These are phyloP conservation scores for Colletotrichum karsti DNA, from an alignment of 2,329 filamentous ascomycete species.

Conservation along the genomic window DNA sequence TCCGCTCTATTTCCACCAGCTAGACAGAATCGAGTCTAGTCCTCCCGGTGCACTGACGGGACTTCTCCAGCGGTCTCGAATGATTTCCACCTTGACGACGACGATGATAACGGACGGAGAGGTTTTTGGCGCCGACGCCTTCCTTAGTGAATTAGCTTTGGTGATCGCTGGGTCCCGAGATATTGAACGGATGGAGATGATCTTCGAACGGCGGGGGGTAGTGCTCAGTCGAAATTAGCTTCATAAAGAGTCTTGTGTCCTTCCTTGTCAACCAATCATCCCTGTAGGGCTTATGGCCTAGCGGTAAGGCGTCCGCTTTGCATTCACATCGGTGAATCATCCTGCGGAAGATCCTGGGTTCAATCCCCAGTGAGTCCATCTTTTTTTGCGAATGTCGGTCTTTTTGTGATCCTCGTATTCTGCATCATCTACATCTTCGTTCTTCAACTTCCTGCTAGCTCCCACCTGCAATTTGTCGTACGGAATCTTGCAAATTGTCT, in stretches of 20 bases:
- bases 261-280: too few species aligned
- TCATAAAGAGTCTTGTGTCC: too few species aligned
- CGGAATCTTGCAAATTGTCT: too few species aligned
- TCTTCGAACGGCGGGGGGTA: too few species aligned
- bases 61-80: not conserved
- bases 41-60: not conserved
- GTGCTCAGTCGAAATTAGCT: too few species aligned
- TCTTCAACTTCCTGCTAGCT: not conserved
- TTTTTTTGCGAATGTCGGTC: not conserved
- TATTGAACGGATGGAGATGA: too few species aligned
- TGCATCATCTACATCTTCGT: too few species aligned
- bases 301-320: conserved; percentile 33
- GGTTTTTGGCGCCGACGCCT: conserved; percentile 10
- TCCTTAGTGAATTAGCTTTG: not conserved
- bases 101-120: not conserved
- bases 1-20: conserved; percentile 18
- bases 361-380: conserved; percentile 32
- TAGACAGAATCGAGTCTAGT: not conserved
- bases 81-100: not conserved
- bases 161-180: not conserved
- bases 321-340: not conserved
- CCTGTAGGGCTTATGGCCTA: conserved; percentile 33
- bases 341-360: conserved; percentile 31
- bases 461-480: too few species aligned
- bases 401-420: too few species aligned